Evolutionary conservation across 371 early-diverging fungal genomes (phyloP).

Genomic region (Polyrhizophydium stewartii): DNA sequence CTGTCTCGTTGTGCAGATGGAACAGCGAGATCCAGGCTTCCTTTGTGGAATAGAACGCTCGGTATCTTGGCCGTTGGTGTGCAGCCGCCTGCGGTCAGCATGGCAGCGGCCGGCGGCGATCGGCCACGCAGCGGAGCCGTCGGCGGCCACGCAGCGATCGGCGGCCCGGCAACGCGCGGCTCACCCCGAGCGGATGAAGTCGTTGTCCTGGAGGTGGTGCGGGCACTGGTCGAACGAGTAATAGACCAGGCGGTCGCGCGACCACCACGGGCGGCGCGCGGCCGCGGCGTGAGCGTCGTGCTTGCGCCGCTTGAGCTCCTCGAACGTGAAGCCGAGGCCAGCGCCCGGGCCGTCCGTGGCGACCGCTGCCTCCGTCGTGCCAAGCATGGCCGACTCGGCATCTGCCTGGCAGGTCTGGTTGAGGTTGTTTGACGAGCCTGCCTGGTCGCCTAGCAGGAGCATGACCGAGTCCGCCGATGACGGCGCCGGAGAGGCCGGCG

Average conservation of each 20-base stretch:
- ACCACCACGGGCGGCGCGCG: not conserved
- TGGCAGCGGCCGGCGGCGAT: not conserved
- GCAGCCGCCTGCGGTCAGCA: not conserved
- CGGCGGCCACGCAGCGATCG: too few relatives aligned
- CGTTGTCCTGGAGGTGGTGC: slow-evolving; percentile 17
- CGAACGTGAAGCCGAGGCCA: too few relatives aligned
- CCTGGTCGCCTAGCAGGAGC: too few relatives aligned
- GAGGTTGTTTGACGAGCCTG: too few relatives aligned
- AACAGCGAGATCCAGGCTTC: slow-evolving; percentile 23
- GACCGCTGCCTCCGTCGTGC: too few relatives aligned
- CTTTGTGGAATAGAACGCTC: slow-evolving; percentile 18
- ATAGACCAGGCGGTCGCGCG: not conserved
- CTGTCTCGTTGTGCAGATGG: slow-evolving; percentile 31
- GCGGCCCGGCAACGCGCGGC: not conserved
- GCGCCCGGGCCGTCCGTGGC: too few relatives aligned
- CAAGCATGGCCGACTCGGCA: too few relatives aligned
- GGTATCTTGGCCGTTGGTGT: slow-evolving; percentile 7
- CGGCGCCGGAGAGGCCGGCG: too few relatives aligned
- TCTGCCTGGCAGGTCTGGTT: too few relatives aligned
- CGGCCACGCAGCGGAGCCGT: not conserved
- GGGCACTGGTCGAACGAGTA: slow-evolving; percentile 10
- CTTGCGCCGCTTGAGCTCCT: too few relatives aligned
- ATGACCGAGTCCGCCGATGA: too few relatives aligned
- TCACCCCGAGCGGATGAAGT: slow-evolving; percentile 9
- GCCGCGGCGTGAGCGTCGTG: not conserved